Evolutionary conservation across 129 eudicot species (phyloP).

Genomic region (Pulicaria dysenterica): DNA sequence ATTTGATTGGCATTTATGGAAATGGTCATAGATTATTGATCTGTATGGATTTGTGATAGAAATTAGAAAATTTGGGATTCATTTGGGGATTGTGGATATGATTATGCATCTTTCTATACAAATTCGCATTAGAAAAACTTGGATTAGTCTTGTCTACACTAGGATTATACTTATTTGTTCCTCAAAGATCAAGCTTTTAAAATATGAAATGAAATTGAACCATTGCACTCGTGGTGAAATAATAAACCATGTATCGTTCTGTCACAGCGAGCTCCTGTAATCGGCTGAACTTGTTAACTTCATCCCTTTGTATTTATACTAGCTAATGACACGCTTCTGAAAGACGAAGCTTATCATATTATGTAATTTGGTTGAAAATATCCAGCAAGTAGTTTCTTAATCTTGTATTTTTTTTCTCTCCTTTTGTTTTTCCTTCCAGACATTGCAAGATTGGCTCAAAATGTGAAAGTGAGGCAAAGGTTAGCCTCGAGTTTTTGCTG

Average conservation of each 20-base stretch:
- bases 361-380: not conserved
- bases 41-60: not conserved
- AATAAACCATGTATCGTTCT: not conserved
- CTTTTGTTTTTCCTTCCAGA: conserved; percentile 54
- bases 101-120: not conserved
- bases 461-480: conserved; percentile 99
- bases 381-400: conserved; percentile 13
- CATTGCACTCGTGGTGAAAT: conserved; percentile 1
- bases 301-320: not conserved
- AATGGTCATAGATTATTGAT: not conserved
- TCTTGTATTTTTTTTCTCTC: conserved; percentile 15
- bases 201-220: not conserved
- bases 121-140: not conserved
- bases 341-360: conserved; percentile 6
- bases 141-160: not conserved
- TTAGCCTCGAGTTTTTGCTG: conserved; percentile 34
- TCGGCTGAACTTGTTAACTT: not conserved
- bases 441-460: conserved; percentile 86
- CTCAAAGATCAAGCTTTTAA: conserved; percentile 5
- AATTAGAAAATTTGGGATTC: not conserved
- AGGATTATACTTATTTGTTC: conserved; percentile 10
- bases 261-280: not conserved
- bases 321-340: not conserved
- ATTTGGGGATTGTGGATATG: conserved; percentile 2
- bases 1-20: not conserved